Evolutionary conservation across 2,329 filamentous ascomycete species (phyloP).

Genomic region (Ceratocystis eucalypticola): DNA sequence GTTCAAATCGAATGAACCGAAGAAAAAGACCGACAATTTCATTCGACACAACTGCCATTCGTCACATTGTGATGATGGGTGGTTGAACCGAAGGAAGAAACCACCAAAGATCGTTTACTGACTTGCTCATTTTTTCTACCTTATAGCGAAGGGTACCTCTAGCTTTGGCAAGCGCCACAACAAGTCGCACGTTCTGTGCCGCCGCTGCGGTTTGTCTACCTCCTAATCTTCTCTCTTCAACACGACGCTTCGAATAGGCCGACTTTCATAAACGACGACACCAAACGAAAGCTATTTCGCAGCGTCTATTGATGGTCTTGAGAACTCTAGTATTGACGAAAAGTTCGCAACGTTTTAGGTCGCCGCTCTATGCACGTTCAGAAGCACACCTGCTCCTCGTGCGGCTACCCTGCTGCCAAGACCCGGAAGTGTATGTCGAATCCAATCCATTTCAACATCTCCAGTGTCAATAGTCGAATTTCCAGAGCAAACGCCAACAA

Average conservation of each 20-base stretch:
- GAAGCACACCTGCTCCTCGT: slow-evolving; percentile 93
- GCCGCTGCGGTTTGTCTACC: slow-evolving; percentile 77
- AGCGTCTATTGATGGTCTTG: neutral
- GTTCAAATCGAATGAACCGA: slow-evolving; percentile 3
- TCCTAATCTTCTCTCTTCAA: slow-evolving; percentile 12
- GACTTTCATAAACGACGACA: slow-evolving; percentile 16
- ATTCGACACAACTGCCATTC: slow-evolving; percentile 14
- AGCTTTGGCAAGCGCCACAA: slow-evolving; percentile 63
- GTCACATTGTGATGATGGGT: slow-evolving; percentile 15
- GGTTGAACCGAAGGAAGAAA: neutral
- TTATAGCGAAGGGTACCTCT: slow-evolving; percentile 43
- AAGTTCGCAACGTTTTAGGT: slow-evolving; percentile 39
- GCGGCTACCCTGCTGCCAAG: slow-evolving; percentile 96
- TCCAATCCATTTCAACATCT: neutral
- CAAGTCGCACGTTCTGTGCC: slow-evolving; percentile 97
- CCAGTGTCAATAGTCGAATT: neutral
- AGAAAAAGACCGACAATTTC: slow-evolving; percentile 19
- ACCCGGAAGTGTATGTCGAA: slow-evolving; percentile 86
- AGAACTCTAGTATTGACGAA: slow-evolving; percentile 4
- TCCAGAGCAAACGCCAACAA: slow-evolving; percentile 5
- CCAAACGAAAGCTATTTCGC: neutral
- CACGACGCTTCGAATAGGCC: slow-evolving; percentile 17
- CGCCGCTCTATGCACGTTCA: slow-evolving; percentile 97
- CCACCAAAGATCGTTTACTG: slow-evolving; percentile 18
- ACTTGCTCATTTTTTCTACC: slow-evolving; percentile 19